phyloP scores from a whole-genome alignment of 768 basidiomycete species.

The Pisolithus sp. region DNA sequence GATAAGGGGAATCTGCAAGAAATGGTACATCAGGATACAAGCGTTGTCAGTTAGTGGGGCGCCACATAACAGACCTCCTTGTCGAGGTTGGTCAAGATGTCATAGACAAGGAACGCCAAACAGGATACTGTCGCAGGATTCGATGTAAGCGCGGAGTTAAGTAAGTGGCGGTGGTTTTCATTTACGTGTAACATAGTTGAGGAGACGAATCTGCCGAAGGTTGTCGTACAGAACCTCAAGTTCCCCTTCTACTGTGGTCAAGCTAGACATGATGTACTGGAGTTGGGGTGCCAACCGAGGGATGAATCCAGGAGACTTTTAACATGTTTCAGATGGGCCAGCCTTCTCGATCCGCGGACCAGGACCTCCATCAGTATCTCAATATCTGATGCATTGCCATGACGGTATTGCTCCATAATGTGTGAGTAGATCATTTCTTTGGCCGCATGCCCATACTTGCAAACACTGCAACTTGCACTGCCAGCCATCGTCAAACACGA shows the following conservation, averaged over 20 bases:
- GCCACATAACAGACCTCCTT: conserved; percentile 7
- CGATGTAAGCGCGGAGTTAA: not conserved
- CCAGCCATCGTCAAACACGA: no score
- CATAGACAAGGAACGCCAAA: not conserved
- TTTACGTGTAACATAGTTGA: not conserved
- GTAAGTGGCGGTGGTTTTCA: not conserved
- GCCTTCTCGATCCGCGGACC: no score
- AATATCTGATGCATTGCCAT: no score
- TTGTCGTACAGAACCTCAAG: not conserved
- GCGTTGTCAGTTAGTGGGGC: not conserved
- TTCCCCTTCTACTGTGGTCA: not conserved
- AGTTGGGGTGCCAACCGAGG: not conserved
- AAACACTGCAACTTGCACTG: no score
- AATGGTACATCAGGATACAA: not conserved
- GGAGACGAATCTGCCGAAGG: not conserved
- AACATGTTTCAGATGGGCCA: no score
- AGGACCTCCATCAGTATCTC: no score
- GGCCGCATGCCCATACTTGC: no score
- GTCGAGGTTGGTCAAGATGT: conserved; percentile 14
- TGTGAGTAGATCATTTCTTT: no score
- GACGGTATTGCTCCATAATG: no score
- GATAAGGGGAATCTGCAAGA: conserved; percentile 10
- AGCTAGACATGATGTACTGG: not conserved
- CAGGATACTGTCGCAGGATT: not conserved
- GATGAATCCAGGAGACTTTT: no score